These are phyloP conservation scores for Pseudogymnoascus sp. DNA, from an alignment of 2,329 filamentous ascomycete species.

Conservation along the genomic window DNA sequence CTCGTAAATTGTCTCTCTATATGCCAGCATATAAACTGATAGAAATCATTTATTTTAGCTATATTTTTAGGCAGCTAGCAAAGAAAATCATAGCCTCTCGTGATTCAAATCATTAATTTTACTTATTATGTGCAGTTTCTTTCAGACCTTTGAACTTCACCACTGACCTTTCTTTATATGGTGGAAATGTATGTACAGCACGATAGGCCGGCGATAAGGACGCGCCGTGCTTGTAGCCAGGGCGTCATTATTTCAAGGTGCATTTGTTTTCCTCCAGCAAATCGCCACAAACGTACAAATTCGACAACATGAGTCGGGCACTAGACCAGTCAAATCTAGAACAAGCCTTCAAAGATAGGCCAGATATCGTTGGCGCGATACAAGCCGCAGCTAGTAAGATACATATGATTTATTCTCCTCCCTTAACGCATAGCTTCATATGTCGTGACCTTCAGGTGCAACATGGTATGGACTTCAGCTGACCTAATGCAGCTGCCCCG, in stretches of 20 bases:
- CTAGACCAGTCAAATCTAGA: constrained; percentile 24
- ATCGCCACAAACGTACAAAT: constrained; percentile 1
- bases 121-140: background rate
- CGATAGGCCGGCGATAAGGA: constrained; percentile 6
- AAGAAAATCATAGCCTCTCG: background rate
- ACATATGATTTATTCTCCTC: constrained; percentile 14
- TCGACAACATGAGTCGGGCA: constrained; percentile 18
- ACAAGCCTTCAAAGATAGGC: constrained; percentile 25
- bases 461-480: background rate
- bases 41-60: background rate
- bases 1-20: background rate
- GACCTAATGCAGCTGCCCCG: constrained; percentile 10
- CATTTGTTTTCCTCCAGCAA: background rate
- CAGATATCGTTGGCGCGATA: constrained; percentile 26
- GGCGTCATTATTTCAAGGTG: constrained; percentile 6
- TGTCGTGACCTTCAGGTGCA: background rate
- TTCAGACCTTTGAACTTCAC: background rate
- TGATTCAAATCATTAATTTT: background rate
- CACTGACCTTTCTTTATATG: background rate
- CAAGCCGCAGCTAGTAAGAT: constrained; percentile 24
- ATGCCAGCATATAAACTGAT: background rate
- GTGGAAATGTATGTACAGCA: background rate
- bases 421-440: constrained; percentile 15
- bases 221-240: constrained; percentile 1
- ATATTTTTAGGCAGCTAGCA: background rate